phyloP scores from a whole-genome alignment of 2,329 filamentous ascomycete genomes.

The Emericellopsis atlantica region DNA sequence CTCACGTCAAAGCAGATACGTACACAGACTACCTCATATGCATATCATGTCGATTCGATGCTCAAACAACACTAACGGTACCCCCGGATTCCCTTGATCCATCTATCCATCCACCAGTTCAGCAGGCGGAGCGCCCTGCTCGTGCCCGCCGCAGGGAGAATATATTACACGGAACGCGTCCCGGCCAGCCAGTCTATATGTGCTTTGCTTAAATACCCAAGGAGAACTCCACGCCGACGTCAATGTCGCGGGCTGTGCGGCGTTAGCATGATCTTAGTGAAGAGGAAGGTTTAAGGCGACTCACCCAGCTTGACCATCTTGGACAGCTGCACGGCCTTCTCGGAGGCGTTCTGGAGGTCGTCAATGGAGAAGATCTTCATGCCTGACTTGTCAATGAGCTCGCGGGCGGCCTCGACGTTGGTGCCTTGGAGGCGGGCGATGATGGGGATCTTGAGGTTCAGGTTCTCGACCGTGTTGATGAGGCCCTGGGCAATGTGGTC shows the following conservation, averaged over 20 bases:
- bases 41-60: too few species aligned
- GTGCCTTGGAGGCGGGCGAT: constrained; percentile 96
- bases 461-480: constrained; percentile 85
- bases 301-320: constrained; percentile 99
- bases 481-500: constrained; percentile 94
- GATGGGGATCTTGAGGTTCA: constrained; percentile 94
- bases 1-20: too few species aligned
- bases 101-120: too few species aligned
- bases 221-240: neutral
- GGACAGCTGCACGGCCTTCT: constrained; percentile 97
- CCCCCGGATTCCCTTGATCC: too few species aligned
- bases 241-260: neutral
- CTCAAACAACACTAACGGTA: too few species aligned
- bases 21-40: too few species aligned
- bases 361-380: constrained; percentile 99
- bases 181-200: neutral
- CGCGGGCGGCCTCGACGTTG: constrained; percentile 91
- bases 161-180: neutral
- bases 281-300: too few species aligned
- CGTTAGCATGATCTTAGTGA: neutral
- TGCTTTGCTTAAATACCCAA: neutral
- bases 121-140: too few species aligned
- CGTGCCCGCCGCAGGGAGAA: neutral
- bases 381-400: constrained; percentile 89
- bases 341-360: constrained; percentile 90